Evolutionary conservation across 2,329 filamentous ascomycete species (phyloP).

Genomic region (Aureobasidium sp.): DNA sequence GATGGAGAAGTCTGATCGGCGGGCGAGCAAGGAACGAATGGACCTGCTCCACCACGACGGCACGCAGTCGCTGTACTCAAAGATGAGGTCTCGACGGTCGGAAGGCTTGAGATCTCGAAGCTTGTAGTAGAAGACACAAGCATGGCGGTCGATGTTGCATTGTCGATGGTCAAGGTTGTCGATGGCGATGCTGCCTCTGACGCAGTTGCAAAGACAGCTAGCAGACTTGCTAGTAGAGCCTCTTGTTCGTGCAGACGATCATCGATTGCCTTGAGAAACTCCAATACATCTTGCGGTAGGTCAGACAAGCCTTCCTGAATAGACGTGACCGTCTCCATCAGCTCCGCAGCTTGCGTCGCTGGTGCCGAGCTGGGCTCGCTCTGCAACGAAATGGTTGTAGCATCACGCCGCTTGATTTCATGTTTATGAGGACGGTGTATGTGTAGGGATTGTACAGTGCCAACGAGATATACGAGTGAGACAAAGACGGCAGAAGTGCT

Average conservation of each 20-base stretch:
- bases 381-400: neutral
- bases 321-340: neutral
- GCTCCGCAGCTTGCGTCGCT: neutral
- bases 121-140: neutral
- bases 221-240: constrained; percentile 2
- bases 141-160: neutral
- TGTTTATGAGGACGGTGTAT: constrained; percentile 7
- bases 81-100: neutral
- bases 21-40: neutral
- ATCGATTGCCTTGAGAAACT: constrained; percentile 1
- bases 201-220: neutral
- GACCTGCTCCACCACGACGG: neutral
- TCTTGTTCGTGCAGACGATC: constrained; percentile 3
- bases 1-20: neutral
- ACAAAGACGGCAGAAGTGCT: neutral
- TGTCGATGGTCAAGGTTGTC: neutral
- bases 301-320: constrained; percentile 1
- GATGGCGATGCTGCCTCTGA: neutral
- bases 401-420: neutral
- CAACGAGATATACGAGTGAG: neutral
- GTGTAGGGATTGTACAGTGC: neutral
- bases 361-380: neutral
- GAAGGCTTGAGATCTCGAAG: neutral
- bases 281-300: constrained; percentile 1
- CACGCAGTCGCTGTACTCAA: neutral